Base-by-base conservation (phyloP, 768 basidiomycete species). In the Agrocybe praecox region DNA sequence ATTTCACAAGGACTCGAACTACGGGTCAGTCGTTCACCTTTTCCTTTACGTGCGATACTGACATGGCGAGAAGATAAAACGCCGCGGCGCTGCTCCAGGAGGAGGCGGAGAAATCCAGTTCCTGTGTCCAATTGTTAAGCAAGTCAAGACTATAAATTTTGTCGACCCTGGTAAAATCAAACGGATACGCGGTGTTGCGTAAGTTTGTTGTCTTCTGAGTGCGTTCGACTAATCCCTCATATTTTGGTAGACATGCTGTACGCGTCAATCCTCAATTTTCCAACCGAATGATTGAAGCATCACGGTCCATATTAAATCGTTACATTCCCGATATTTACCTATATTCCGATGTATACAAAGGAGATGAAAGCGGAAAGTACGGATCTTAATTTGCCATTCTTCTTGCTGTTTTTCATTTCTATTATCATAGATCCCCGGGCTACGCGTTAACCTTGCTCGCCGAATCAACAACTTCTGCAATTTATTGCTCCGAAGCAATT, bases 311-410 rank as follows among this genome's bases (percentile, higher is more conserved):
- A 21, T 78, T 99, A 44, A 98, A 98, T 70, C 90, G 95, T 4
- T 97, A 92, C 70, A 97, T 98, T 56, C 96, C 97, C 34, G 97
- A 99, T 69, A 95, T 98, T 24, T 98, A 98, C 73, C 85, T 99
- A 36, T 96, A 98, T 70, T 96, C 97, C 3, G 97, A 99, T 61
- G 95, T 98, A 21, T 98, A 97, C 75, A 96, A 97, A 70, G 96
- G 96, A 7, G 92, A 93, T 17, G 97, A 98, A 59, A 95, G 94
- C 62, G 96, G 96, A 72, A 98, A 94, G 96, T 96, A 63, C 59
- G 94, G 75, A 5, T 0, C 36, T 33, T 47, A 17, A 22, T 24
- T 43, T 7, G 6, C 14, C 2, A 36, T 21, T 40, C n/a, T n/a
- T n/a, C 19, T 32, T n/a, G 10, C 29, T 33, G 9, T 11, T 54